These are phyloP conservation scores for Heliosperma pusillum DNA, from an alignment of 148 eudicot genomes.

Conservation along the genomic window DNA sequence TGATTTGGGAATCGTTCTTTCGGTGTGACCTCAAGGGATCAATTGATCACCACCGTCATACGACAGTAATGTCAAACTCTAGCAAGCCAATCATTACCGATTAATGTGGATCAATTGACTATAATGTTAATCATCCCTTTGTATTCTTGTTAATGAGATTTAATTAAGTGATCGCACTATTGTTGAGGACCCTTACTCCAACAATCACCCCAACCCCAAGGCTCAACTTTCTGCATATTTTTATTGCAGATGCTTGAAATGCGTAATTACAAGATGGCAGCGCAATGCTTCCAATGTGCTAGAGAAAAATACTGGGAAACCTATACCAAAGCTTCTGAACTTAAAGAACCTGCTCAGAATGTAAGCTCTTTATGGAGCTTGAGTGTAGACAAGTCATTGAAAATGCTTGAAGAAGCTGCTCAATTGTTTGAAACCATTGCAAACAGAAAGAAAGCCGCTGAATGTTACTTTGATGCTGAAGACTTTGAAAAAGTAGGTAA, in stretches of 20 bases:
- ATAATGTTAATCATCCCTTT: too few species aligned
- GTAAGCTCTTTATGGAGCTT: slow-evolving; percentile 32
- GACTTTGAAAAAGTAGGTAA: slow-evolving; percentile 45
- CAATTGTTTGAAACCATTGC: slow-evolving; percentile 53
- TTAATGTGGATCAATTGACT: too few species aligned
- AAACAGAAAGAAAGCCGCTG: slow-evolving; percentile 48
- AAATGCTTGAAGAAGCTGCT: slow-evolving; percentile 51
- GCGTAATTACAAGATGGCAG: slow-evolving; percentile 56
- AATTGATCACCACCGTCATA: too few species aligned
- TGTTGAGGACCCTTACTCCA: too few species aligned
- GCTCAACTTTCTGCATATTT: too few species aligned
- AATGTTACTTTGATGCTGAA: slow-evolving; percentile 33
- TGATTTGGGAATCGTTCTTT: too few species aligned
- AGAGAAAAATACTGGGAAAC: slow-evolving; percentile 42
- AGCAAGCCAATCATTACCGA: too few species aligned
- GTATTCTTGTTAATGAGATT: too few species aligned
- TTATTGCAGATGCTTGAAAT: slow-evolving; percentile 51
- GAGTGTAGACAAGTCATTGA: slow-evolving; percentile 30
- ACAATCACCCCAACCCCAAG: too few species aligned
- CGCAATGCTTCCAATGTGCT: slow-evolving; percentile 60
- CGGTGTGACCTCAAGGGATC: too few species aligned
- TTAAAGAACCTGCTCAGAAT: slow-evolving; percentile 37
- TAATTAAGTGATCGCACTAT: too few species aligned
- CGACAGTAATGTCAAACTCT: too few species aligned
- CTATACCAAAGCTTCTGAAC: slow-evolving; percentile 51